A percentile compares a stretch with the other conserved stretches of the same genome.
Evolutionary conservation across 176 grass and related monocot species (phyloP).

Genomic region (Coix lacrymajobi): DNA sequence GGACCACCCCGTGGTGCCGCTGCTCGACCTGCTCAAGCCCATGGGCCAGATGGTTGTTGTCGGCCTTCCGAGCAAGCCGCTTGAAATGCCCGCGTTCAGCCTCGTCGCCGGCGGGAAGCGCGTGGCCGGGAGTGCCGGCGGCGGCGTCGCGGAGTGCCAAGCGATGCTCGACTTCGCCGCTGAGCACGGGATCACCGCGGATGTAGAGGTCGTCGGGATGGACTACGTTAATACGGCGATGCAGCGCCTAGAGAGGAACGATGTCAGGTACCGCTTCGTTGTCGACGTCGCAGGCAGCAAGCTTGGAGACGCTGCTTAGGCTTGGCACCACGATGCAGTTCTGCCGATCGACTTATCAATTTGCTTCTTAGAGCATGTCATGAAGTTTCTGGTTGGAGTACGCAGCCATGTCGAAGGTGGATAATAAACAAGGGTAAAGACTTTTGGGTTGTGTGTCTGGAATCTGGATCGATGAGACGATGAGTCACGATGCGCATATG

Average conservation of each 20-base stretch:
- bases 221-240: slow-evolving; percentile 46
- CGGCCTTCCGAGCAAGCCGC: slow-evolving; percentile 21
- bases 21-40: slow-evolving; percentile 32
- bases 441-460: background rate
- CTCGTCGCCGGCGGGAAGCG: slow-evolving; percentile 27
- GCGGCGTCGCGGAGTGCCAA: slow-evolving; percentile 31
- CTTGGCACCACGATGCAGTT: too few species aligned
- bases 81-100: slow-evolving; percentile 25
- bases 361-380: too few species aligned
- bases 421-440: background rate
- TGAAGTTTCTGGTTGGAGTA: background rate
- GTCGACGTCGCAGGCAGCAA: slow-evolving; percentile 40
- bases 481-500: too few species aligned
- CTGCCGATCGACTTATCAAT: too few species aligned
- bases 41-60: slow-evolving; percentile 37
- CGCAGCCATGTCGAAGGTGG: background rate
- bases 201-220: slow-evolving; percentile 54
- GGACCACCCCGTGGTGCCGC: slow-evolving; percentile 14
- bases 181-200: slow-evolving; percentile 34
- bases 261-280: slow-evolving; percentile 60
- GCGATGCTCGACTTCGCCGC: slow-evolving; percentile 37
- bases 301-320: background rate
- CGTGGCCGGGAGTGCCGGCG: slow-evolving; percentile 19
- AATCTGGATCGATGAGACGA: background rate
- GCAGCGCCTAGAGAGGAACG: slow-evolving; percentile 43